Evolutionary conservation across 768 basidiomycete species (phyloP).

Genomic region (Termitomyces sp.): DNA sequence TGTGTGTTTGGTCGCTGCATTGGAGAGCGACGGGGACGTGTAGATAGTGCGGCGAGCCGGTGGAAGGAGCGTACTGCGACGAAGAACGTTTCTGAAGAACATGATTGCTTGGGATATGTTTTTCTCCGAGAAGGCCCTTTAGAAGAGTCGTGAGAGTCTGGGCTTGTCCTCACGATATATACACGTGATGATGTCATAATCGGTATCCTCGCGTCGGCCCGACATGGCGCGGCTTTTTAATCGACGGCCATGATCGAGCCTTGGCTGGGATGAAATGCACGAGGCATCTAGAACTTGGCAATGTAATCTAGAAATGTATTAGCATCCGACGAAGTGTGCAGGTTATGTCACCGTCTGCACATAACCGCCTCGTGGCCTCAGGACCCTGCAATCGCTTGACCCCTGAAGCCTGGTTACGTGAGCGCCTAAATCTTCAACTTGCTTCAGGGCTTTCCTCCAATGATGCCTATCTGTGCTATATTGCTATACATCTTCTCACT

Average conservation of each 20-base stretch:
- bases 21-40: background rate
- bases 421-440: background rate
- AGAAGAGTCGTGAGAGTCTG: background rate
- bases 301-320: too few species aligned
- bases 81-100: constrained; percentile 6
- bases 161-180: background rate
- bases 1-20: constrained; percentile 18
- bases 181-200: constrained; percentile 19
- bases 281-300: too few species aligned
- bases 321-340: too few species aligned
- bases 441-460: background rate
- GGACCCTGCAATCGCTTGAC: background rate
- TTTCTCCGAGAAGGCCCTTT: background rate
- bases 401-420: background rate
- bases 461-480: background rate
- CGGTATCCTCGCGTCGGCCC: too few species aligned
- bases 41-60: constrained; percentile 6
- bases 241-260: background rate
- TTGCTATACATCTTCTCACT: background rate
- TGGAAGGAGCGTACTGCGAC: background rate
- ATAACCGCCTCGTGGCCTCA: background rate
- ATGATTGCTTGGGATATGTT: constrained; percentile 4
- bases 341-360: background rate
- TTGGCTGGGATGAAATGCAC: too few species aligned
- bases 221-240: background rate